These are phyloP conservation scores for Hymenoscyphus fructigenus DNA, from an alignment of 2,329 filamentous ascomycete species.

Conservation along the genomic window DNA sequence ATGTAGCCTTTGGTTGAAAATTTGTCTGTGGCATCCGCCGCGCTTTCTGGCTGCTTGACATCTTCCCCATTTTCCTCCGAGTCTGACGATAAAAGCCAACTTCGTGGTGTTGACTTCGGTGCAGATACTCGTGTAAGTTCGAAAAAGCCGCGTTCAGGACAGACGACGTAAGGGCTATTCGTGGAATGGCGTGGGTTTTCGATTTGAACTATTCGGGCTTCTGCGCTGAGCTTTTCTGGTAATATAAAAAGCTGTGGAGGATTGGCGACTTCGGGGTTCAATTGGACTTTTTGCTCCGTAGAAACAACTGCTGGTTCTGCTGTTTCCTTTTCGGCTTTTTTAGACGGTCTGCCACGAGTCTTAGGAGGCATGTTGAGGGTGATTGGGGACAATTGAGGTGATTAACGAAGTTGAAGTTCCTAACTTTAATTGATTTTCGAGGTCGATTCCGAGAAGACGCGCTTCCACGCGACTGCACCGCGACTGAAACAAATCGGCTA, in stretches of 20 bases:
- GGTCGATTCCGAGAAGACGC: not conserved
- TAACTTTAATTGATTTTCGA: not conserved
- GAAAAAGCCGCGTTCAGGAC: conserved; percentile 61
- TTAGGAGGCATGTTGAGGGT: conserved; percentile 29
- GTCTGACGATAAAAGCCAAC: conserved; percentile 54
- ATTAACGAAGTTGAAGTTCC: not conserved
- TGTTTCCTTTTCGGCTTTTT: conserved; percentile 25
- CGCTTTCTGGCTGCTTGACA: conserved; percentile 27
- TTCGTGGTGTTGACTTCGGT: conserved; percentile 54
- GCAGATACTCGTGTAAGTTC: conserved; percentile 61
- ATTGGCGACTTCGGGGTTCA: conserved; percentile 37
- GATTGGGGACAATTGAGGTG: not conserved
- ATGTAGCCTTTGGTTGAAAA: conserved; percentile 48
- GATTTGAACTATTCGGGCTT: conserved; percentile 59
- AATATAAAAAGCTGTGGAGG: conserved; percentile 60
- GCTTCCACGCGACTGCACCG: not conserved
- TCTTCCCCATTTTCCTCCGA: conserved; percentile 2
- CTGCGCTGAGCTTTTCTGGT: conserved; percentile 52
- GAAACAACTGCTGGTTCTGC: conserved; percentile 29
- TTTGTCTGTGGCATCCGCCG: conserved; percentile 15
- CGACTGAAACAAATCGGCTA: conserved; percentile 2
- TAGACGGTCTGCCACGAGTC: conserved; percentile 31
- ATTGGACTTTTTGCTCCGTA: conserved; percentile 31
- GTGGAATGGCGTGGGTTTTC: conserved; percentile 56
- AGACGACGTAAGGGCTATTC: conserved; percentile 60